phyloP scores from a whole-genome alignment of 192 early-diverging fungal genomes.

The Nowakowskiella sp. region DNA sequence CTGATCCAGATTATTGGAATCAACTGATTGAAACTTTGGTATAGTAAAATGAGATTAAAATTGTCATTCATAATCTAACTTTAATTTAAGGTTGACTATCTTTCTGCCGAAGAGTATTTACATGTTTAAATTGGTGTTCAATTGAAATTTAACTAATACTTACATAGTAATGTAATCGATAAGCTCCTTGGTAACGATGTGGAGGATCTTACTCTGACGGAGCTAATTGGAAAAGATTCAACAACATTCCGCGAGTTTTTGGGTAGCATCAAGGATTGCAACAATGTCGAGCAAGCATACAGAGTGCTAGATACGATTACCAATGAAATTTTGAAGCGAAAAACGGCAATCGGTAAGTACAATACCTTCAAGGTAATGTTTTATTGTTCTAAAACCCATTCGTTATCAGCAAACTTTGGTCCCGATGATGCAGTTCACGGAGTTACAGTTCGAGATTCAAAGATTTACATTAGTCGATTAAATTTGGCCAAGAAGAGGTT shows the following conservation, averaged over 20 bases:
- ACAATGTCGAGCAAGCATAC: constrained; percentile 52
- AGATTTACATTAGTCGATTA: constrained; percentile 68
- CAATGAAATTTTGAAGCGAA: constrained; percentile 66
- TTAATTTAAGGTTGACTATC: constrained; percentile 1
- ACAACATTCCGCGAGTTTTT: constrained; percentile 71
- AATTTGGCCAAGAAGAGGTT: constrained; percentile 62
- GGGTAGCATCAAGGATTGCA: constrained; percentile 58
- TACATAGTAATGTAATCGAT: no score
- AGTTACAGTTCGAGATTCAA: constrained; percentile 60
- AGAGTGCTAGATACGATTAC: constrained; percentile 61
- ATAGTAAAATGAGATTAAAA: background rate
- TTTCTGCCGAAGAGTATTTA: background rate
- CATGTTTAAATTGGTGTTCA: background rate
- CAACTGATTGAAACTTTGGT: constrained; percentile 57
- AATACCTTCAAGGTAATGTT: background rate
- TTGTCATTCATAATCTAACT: background rate
- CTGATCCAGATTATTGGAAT: constrained; percentile 86
- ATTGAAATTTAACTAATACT: background rate
- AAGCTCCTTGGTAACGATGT: no score
- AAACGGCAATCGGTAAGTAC: constrained; percentile 37
- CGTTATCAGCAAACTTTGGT: constrained; percentile 48
- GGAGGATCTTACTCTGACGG: no score
- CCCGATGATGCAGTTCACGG: constrained; percentile 75
- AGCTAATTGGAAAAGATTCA: constrained; percentile 7
- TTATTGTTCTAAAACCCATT: constrained; percentile 3